Evolutionary conservation across 2,329 filamentous ascomycete genomes (phyloP), one percentile per base, ranked within the genome.

Genomic region (Fusarium globosum): DNA sequence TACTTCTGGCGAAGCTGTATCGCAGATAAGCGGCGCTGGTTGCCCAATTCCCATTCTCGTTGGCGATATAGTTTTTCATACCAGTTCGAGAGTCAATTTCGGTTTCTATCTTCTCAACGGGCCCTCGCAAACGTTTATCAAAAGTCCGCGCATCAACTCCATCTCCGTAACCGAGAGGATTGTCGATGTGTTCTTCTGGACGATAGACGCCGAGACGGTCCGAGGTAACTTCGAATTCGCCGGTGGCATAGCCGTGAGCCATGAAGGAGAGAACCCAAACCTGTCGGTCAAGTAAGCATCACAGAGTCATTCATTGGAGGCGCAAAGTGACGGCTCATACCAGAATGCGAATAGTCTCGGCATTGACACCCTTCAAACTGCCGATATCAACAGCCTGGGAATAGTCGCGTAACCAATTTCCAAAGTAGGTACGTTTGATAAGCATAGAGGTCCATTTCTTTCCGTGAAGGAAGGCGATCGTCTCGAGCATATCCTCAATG

Each of bases 31-130:
- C 95, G 13, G 93, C 86, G 72, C 95, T 97, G 26, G 96, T 99
- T 3, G 95, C 94, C 93, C 95, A 98, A 45, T 90, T 88, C 9
- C 95, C 94, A 20, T 84, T 86, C 81, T 98, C 96, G 78, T 98
- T 98, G 68, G 96, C 91, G 75, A 99, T 98, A 82, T 99, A 99
- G 81, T 98, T 98, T 83, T 98, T 99, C 96, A 99, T 97, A n/a
- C 95, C 95, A 2, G 94, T 96, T 11, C 88, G 85, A 39, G 85
- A 84, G 78, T 96, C 94, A 64, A 96, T 89, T 68, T 93, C 90
- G 26, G 93, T 89, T 79, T 96, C 94, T 45, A 89, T 82, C 9
- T 88, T 88, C 68, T 90, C 85, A 14, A 98, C 91, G 0, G 95
- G 95, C 2, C 91, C 93, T 57, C 96, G 92, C 13, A 98, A 89